Percentiles rank a stretch among this genome's conserved stretches.
phyloP scores from a whole-genome alignment of 495 filamentous ascomycete genomes.

The Amniculicola lignicola region DNA sequence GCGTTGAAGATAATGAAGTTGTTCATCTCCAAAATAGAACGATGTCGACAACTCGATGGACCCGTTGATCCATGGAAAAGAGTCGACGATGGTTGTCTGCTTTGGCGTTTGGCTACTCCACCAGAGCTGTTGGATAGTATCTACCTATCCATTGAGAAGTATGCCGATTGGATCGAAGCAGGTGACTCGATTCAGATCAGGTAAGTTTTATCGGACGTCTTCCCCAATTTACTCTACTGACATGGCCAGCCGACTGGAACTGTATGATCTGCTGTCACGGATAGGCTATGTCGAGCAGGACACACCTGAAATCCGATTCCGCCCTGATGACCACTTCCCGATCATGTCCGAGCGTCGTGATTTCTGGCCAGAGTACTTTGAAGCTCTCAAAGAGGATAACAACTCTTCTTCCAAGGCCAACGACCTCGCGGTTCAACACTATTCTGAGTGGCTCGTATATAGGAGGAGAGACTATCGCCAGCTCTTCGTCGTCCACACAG shows the following conservation, averaged over 20 bases:
- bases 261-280: slow-evolving; percentile 2
- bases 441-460: slow-evolving; percentile 1
- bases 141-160: neutral
- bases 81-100: slow-evolving; percentile 12
- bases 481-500: slow-evolving; percentile 22
- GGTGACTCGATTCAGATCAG: neutral
- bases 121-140: slow-evolving; percentile 17
- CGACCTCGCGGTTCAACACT: slow-evolving; percentile 9
- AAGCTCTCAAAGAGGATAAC: slow-evolving; percentile 5
- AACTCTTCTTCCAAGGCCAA: too few species aligned
- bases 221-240: neutral
- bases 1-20: slow-evolving; percentile 23
- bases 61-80: slow-evolving; percentile 1
- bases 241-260: neutral
- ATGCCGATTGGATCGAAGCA: neutral
- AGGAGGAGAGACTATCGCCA: slow-evolving; percentile 15
- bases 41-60: neutral
- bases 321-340: slow-evolving; percentile 12
- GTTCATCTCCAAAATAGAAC: slow-evolving; percentile 14
- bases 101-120: slow-evolving; percentile 16
- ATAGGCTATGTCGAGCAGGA: slow-evolving; percentile 14
- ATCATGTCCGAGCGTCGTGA: slow-evolving; percentile 15
- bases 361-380: slow-evolving; percentile 2
- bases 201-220: neutral
- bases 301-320: neutral